Percentiles rank a stretch among this genome's conserved stretches.
Evolutionary conservation across 768 basidiomycete species (phyloP).

Genomic region (Pulveroboletus sp.): DNA sequence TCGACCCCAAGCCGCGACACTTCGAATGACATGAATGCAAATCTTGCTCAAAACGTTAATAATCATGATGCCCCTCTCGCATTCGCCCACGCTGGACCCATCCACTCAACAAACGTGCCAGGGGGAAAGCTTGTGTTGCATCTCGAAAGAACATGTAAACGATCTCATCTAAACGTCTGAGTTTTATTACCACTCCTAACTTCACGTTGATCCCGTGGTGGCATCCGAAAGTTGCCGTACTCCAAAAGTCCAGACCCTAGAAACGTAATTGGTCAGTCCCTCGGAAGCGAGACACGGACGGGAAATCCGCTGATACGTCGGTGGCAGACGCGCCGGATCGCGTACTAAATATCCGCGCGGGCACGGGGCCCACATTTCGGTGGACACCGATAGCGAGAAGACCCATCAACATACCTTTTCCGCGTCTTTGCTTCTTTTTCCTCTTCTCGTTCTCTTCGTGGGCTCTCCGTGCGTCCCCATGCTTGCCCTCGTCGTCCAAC

Average conservation of each 20-base stretch:
- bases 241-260: conserved; percentile 36
- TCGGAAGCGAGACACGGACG: neutral
- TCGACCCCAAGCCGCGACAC: neutral
- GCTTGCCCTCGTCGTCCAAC: conserved; percentile 52
- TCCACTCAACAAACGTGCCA: conserved; percentile 3
- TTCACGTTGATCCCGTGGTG: conserved; percentile 62
- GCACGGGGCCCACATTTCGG: neutral
- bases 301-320: conserved; percentile 5
- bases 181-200: conserved; percentile 68
- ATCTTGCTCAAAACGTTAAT: conserved; percentile 24
- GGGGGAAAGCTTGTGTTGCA: neutral
- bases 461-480: conserved; percentile 13
- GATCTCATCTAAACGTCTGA: conserved; percentile 55
- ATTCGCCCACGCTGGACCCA: conserved; percentile 9
- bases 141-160: conserved; percentile 8
- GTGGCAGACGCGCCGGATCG: neutral
- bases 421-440: conserved; percentile 52
- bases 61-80: neutral
- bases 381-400: neutral
- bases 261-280: conserved; percentile 6
- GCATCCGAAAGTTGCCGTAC: conserved; percentile 59
- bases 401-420: conserved; percentile 31
- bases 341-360: conserved; percentile 9
- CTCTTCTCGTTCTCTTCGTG: conserved; percentile 33
- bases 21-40: conserved; percentile 17